Conservation (phyloP, 139 green algal species). For the Axilococcus clingmanii region DNA sequence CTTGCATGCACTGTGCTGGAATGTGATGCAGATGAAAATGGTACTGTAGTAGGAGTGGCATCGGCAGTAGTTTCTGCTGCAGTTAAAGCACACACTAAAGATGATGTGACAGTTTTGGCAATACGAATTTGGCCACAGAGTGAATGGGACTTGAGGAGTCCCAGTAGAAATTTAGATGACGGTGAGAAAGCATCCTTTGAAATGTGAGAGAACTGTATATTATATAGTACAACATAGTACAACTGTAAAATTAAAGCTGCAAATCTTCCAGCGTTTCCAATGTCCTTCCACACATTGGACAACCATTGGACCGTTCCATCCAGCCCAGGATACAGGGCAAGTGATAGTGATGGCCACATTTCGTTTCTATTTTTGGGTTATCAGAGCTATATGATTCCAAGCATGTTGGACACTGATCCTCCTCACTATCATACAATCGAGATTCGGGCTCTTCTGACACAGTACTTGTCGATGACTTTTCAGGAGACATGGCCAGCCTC, state of each 20-base stretch:
- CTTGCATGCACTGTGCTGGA: conserved; percentile 2
- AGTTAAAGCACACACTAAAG: conserved; percentile 22
- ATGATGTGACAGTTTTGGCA: conserved; percentile 38
- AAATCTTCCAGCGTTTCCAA: conserved; percentile 30
- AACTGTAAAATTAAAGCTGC: neutral
- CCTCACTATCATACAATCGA: too few species aligned
- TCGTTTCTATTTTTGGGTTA: conserved; percentile 76
- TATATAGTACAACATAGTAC: neutral
- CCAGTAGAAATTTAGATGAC: conserved; percentile 18
- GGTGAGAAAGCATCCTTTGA: conserved; percentile 11
- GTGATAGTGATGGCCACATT: conserved; percentile 85
- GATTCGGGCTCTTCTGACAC: too few species aligned
- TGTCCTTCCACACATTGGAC: conserved; percentile 57
- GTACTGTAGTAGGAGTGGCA: conserved; percentile 17
- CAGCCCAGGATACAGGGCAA: conserved; percentile 86
- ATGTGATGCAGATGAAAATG: conserved; percentile 14
- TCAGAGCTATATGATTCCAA: conserved; percentile 46
- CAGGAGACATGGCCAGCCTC: too few species aligned
- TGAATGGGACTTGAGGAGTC: conserved; percentile 21
- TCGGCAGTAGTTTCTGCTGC: conserved; percentile 26
- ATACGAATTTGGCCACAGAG: conserved; percentile 20
- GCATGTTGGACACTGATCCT: conserved; percentile 34
- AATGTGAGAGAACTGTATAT: neutral
- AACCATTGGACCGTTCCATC: conserved; percentile 72
- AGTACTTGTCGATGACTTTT: too few species aligned